A percentile compares a stretch with the other conserved stretches of the same genome.
Evolutionary conservation across 1,284 basidiomycete species (phyloP).

Genomic region (Agaricales sp.): DNA sequence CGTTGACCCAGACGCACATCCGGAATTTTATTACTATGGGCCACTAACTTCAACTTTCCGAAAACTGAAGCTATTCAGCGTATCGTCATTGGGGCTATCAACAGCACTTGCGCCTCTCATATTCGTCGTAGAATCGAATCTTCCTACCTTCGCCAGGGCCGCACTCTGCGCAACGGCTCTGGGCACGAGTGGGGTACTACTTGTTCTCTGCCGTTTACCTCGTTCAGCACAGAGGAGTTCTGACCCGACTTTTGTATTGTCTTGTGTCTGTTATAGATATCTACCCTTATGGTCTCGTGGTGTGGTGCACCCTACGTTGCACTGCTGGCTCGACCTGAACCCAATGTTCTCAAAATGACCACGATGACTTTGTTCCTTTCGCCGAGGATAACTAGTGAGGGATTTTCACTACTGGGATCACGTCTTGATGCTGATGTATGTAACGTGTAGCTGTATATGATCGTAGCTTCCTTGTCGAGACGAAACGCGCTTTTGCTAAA

Average conservation of each 20-base stretch:
- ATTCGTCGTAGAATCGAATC: slow-evolving; percentile 67
- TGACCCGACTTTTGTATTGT: too few relatives aligned
- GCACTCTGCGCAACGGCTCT: slow-evolving; percentile 43
- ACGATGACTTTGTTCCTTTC: slow-evolving; percentile 57
- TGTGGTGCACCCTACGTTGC: slow-evolving; percentile 42
- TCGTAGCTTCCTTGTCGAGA: slow-evolving; percentile 59
- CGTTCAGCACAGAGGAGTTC: too few relatives aligned
- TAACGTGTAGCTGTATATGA: slow-evolving; percentile 45
- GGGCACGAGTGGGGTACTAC: slow-evolving; percentile 1
- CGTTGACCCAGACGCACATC: slow-evolving; percentile 6
- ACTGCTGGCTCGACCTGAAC: slow-evolving; percentile 27
- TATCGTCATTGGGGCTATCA: slow-evolving; percentile 70
- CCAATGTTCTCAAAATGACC: slow-evolving; percentile 57
- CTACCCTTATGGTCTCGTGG: background rate
- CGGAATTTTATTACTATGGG: slow-evolving; percentile 50
- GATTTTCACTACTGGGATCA: slow-evolving; percentile 12
- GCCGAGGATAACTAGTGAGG: slow-evolving; percentile 36
- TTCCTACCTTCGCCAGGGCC: slow-evolving; percentile 62
- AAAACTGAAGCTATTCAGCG: slow-evolving; percentile 74
- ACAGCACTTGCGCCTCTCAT: slow-evolving; percentile 67
- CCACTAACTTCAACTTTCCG: slow-evolving; percentile 66
- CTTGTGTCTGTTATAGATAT: too few relatives aligned
- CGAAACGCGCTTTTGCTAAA: slow-evolving; percentile 66
- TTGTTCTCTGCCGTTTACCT: too few relatives aligned
- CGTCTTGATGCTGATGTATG: background rate